Conservation (phyloP, 345 rosid species). For the Corchorus olitorius region DNA sequence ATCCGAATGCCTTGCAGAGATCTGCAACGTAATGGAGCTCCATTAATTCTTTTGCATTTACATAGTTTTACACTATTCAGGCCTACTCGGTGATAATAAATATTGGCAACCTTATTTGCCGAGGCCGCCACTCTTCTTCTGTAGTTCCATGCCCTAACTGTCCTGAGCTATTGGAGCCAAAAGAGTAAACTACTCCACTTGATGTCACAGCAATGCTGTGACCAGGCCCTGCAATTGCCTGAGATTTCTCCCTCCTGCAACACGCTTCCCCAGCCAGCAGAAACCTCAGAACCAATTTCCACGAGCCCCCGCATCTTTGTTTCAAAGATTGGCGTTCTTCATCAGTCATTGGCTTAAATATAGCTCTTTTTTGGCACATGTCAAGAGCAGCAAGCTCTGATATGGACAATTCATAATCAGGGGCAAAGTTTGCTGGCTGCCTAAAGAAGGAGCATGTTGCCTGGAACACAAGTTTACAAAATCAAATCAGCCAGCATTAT, state of each 20-base stretch:
- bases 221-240: constrained; percentile 95
- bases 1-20: constrained; percentile 89
- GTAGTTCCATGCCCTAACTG: constrained; percentile 90
- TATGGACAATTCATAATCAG: constrained; percentile 74
- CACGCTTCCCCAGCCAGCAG: constrained; percentile 83
- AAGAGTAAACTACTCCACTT: constrained; percentile 72
- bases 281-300: constrained; percentile 89
- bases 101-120: constrained; percentile 71
- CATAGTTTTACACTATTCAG: constrained; percentile 23
- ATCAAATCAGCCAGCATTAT: constrained; percentile 65
- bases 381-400: constrained; percentile 98
- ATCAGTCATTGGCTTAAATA: constrained; percentile 73
- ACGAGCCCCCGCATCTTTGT: constrained; percentile 85
- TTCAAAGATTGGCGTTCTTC: constrained; percentile 70
- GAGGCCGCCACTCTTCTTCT: constrained; percentile 87
- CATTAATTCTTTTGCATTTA: constrained; percentile 40
- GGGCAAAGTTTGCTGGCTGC: constrained; percentile 85
- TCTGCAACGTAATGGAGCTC: constrained; percentile 73
- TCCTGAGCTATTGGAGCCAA: constrained; percentile 84
- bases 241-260: constrained; percentile 91
- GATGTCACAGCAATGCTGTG: constrained; percentile 90
- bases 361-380: constrained; percentile 76
- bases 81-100: constrained; percentile 36
- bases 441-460: constrained; percentile 95
- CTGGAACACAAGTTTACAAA: constrained; percentile 52